Evolutionary conservation across 352 stramenopile genomes (phyloP).

Genomic region (Phytophthora pini): DNA sequence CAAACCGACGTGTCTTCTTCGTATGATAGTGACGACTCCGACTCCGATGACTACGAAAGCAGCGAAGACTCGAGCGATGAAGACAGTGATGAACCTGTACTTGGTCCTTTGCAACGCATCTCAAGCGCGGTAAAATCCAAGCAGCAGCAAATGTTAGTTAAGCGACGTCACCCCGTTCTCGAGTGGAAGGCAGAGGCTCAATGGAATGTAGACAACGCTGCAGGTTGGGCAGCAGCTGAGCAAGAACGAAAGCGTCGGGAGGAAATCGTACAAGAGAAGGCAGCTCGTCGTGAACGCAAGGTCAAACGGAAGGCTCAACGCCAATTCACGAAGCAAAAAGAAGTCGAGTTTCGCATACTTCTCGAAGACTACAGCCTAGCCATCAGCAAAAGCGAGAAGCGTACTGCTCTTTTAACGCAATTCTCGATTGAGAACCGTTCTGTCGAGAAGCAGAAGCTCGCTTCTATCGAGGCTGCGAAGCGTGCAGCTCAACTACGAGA

Average conservation of each 20-base stretch:
- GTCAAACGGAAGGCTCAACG: conserved; percentile 53
- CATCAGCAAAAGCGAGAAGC: conserved; percentile 53
- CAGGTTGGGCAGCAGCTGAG: conserved; percentile 32
- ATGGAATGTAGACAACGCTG: conserved; percentile 52
- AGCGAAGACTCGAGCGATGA: conserved; percentile 47
- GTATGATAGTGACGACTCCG: conserved; percentile 28
- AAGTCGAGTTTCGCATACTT: conserved; percentile 50
- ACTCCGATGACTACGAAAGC: conserved; percentile 41
- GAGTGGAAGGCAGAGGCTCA: conserved; percentile 56
- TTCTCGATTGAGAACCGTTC: conserved; percentile 53
- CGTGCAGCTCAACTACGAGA: conserved; percentile 20
- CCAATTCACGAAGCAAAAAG: conserved; percentile 55
- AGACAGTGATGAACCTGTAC: conserved; percentile 10
- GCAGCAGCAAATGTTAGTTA: conserved; percentile 50
- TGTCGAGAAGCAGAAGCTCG: conserved; percentile 23
- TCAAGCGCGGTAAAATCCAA: conserved; percentile 38
- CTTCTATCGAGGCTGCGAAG: conserved; percentile 11
- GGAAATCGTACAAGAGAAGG: conserved; percentile 31
- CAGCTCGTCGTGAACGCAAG: conserved; percentile 48
- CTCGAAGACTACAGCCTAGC: conserved; percentile 55
- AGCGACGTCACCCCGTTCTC: conserved; percentile 50
- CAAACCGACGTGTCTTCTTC: conserved; percentile 15
- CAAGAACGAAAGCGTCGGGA: conserved; percentile 30
- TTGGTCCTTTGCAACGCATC: conserved; percentile 32
- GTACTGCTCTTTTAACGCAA: conserved; percentile 47